Base-by-base conservation (phyloP, 306 rosid species). In the Fagus crenata region DNA sequence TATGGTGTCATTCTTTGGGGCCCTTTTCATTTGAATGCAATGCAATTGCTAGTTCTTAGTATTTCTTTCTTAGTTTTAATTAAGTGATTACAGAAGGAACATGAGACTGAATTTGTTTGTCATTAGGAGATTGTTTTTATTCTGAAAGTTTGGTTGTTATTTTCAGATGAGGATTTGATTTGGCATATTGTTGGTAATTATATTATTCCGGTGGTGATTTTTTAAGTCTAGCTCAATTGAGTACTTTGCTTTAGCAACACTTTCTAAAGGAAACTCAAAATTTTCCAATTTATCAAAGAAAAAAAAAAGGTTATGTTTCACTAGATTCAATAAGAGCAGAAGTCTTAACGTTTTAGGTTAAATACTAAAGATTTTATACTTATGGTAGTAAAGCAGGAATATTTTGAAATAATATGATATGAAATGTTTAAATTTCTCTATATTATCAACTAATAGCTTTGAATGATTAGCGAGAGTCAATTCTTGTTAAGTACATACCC, bases 1-100 rank as follows among this genome's bases (percentile, higher is more conserved):
- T 69, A 53, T 82, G 22, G 0, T 77, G 18, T 80, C 76, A 35
- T 67, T 78, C 64, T 11, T 76, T 1, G 31, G 15, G n/a, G 2
- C 79, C 70, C 3, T 75, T 43, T 77, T 75, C 78, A 72, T 75
- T 73, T 87, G 84, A 81, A 78, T 35, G 15, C 49, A 53, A 5
- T 41, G 67, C 28, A 22, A 22, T 22, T 22, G 28, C 51, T 9
- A 9, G 8, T 46, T 46, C 51, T 46, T 9, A 46, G 51, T 9
- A 46, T 9, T 46, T 14, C 51, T 46, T 46, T 46, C 51, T 46
- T 46, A 12, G 51, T 46, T 46, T 46, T 46, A 1, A 46, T 9
- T 46, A 7, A 46, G 51, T 46, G 51, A 46, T 46, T 46, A 46
- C 1, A 46, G 51, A 46, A 55, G 28, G 32, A 55, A 5, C 60